phyloP scores from a whole-genome alignment of 306 rosid species.

The Malus domestica region ASM211411v1 NC_041790.1:9971501-9972000 shows the following conservation, averaged over 20 bases:
- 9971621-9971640: too few species aligned
- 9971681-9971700: too few species aligned
- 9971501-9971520: too few species aligned
- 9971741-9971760: neutral
- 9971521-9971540: too few species aligned
- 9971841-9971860: neutral
- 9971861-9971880: constrained; percentile 63
- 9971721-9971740: neutral
- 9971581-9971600: too few species aligned
- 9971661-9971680: too few species aligned
- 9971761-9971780: neutral
- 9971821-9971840: neutral
- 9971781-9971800: neutral
- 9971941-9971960: constrained; percentile 92
- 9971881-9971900: constrained; percentile 69
- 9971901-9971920: constrained; percentile 56
- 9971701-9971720: too few species aligned
- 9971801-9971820: neutral
- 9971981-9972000: constrained; percentile 85
- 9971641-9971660: too few species aligned
- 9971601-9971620: too few species aligned
- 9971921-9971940: constrained; percentile 66
- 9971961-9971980: constrained; percentile 86
- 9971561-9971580: too few species aligned
- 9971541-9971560: too few species aligned